A percentile compares a stretch with the other conserved stretches of the same genome.
phyloP scores from a whole-genome alignment of 495 filamentous ascomycete species.

The Penicillium angulare region DNA sequence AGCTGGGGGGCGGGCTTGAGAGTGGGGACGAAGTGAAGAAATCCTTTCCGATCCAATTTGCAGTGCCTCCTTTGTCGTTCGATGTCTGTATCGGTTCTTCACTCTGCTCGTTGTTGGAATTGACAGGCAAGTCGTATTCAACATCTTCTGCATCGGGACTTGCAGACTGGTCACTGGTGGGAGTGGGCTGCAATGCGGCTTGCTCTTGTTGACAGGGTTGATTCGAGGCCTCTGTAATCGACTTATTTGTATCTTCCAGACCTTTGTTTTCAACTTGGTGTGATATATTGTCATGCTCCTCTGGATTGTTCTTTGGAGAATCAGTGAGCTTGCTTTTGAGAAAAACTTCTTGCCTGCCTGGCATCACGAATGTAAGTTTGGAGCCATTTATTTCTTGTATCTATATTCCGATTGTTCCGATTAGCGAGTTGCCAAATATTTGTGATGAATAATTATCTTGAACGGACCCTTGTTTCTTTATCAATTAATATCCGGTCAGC shows the following conservation, averaged over 20 bases:
- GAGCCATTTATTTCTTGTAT: constrained; percentile 35
- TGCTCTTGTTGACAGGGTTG: neutral
- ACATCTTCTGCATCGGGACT: neutral
- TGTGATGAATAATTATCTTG: too few species aligned
- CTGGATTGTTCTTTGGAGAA: neutral
- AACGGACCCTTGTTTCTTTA: constrained; percentile 47
- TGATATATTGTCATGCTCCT: neutral
- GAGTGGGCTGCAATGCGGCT: neutral
- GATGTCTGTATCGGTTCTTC: neutral
- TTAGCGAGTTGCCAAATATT: too few species aligned
- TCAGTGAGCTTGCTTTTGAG: constrained; percentile 13
- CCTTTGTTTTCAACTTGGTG: neutral
- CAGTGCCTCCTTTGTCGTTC: neutral
- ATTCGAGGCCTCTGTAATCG: neutral
- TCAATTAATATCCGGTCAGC: constrained; percentile 37
- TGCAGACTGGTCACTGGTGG: neutral
- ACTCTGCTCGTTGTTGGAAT: neutral
- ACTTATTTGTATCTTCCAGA: neutral
- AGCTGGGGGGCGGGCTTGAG: neutral
- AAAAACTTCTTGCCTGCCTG: constrained; percentile 44
- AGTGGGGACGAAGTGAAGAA: neutral
- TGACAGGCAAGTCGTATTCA: neutral
- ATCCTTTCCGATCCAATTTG: neutral
- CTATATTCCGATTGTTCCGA: constrained; percentile 23
- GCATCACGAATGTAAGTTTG: constrained; percentile 42